phyloP scores from a whole-genome alignment of 805 yeast genomes.

The Kodamaea jinghongensis region DNA sequence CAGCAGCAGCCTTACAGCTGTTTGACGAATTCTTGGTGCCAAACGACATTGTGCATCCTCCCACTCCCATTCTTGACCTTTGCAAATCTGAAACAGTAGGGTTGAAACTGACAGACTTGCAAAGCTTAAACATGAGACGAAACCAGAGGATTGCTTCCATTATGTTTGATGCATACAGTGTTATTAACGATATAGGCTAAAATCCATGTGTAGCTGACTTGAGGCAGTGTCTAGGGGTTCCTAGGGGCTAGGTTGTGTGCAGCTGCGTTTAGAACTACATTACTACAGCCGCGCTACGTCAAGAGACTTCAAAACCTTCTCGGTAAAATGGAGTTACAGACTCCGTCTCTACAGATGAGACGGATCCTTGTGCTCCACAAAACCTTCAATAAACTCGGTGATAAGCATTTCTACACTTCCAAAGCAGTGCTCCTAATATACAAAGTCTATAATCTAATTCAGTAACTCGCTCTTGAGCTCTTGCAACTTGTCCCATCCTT shows the following conservation, averaged over 20 bases:
- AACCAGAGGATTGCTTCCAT: slow-evolving; percentile 22
- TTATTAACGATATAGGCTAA: slow-evolving; percentile 19
- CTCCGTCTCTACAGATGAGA: too few species aligned
- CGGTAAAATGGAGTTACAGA: too few species aligned
- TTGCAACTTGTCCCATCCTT: slow-evolving; percentile 67
- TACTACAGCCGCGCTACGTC: not conserved
- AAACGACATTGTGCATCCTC: not conserved
- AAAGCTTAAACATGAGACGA: too few species aligned
- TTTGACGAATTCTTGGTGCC: slow-evolving; percentile 1
- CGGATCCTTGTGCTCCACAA: too few species aligned
- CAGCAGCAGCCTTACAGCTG: not conserved
- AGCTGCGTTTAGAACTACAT: not conserved
- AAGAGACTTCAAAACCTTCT: not conserved
- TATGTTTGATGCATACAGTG: slow-evolving; percentile 21
- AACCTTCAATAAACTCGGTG: too few species aligned
- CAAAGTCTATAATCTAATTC: not conserved
- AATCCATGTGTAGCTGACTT: too few species aligned
- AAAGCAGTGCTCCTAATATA: too few species aligned
- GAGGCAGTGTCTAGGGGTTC: too few species aligned
- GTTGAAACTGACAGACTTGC: not conserved
- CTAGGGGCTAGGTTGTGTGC: not conserved
- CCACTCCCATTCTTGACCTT: not conserved
- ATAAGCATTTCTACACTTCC: too few species aligned
- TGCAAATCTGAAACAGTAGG: not conserved
- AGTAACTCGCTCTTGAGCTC: slow-evolving; percentile 47